phyloP scores from a whole-genome alignment of 768 basidiomycete species.

The Suillus bovinus region DNA sequence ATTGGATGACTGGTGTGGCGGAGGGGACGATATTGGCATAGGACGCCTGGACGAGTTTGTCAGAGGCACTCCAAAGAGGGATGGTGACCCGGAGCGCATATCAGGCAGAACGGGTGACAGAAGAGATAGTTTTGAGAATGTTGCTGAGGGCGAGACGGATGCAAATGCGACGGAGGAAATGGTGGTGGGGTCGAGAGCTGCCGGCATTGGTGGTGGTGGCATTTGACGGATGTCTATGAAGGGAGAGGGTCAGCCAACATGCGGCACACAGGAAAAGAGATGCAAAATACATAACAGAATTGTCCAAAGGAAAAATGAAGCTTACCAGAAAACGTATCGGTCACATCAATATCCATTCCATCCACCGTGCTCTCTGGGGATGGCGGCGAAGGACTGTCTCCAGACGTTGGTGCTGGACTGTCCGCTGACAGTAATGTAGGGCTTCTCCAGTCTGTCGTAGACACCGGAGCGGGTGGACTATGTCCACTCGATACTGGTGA shows the following conservation, averaged over 20 bases:
- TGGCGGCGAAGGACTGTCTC: constrained; percentile 3
- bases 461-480: constrained; percentile 13
- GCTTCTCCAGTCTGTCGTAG: constrained; percentile 26
- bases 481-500: background rate
- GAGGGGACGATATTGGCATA: constrained; percentile 14
- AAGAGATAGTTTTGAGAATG: constrained; percentile 56
- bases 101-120: constrained; percentile 31
- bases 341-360: constrained; percentile 23
- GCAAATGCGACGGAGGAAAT: constrained; percentile 29
- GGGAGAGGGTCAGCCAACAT: background rate
- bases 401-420: constrained; percentile 6
- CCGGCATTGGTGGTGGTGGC: constrained; percentile 56
- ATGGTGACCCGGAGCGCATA: constrained; percentile 11
- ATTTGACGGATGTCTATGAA: constrained; percentile 39
- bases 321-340: constrained; percentile 25
- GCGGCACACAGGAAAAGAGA: background rate
- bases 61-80: constrained; percentile 10
- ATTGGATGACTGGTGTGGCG: constrained; percentile 24
- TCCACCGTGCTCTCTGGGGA: constrained; percentile 8
- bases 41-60: constrained; percentile 14
- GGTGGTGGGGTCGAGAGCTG: constrained; percentile 42
- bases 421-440: constrained; percentile 17
- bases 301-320: background rate
- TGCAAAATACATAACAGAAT: background rate
- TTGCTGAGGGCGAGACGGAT: constrained; percentile 44